These are phyloP conservation scores for Hypoxylon perforatum DNA, from an alignment of 495 filamentous ascomycete species.

Conservation along the genomic window DNA sequence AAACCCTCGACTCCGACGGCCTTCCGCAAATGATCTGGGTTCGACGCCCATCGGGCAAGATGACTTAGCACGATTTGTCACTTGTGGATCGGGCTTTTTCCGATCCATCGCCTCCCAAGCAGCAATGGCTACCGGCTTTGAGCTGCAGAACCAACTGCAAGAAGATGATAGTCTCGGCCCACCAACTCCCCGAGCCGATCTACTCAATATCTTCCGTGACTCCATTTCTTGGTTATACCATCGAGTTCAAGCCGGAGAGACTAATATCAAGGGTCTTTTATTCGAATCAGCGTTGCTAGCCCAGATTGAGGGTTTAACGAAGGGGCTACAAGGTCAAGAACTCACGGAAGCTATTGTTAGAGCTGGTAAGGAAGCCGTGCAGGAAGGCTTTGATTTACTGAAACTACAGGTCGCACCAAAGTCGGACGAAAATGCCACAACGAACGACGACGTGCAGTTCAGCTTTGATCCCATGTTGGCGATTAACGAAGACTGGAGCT, in stretches of 20 bases:
- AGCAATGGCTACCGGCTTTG: constrained; percentile 55
- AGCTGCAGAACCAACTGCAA: constrained; percentile 61
- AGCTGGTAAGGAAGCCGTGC: constrained; percentile 49
- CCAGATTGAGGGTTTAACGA: constrained; percentile 57
- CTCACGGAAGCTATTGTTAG: constrained; percentile 45
- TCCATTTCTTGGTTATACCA: constrained; percentile 55
- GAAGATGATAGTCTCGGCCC: constrained; percentile 61
- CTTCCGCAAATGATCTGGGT: constrained; percentile 4
- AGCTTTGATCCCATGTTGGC: constrained; percentile 29
- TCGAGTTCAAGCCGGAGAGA: constrained; percentile 62
- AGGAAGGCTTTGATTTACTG: constrained; percentile 40
- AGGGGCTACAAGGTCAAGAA: constrained; percentile 49
- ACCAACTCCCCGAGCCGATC: constrained; percentile 55
- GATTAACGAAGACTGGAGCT: constrained; percentile 34
- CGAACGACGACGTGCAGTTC: constrained; percentile 17
- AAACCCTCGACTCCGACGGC: constrained; percentile 16
- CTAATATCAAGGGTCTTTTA: constrained; percentile 67
- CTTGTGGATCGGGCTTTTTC: constrained; percentile 56
- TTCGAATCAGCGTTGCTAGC: constrained; percentile 53
- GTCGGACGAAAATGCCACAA: not conserved
- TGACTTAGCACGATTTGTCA: constrained; percentile 51
- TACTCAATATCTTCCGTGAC: constrained; percentile 60
- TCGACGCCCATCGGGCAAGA: constrained; percentile 28
- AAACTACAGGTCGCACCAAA: constrained; percentile 23
- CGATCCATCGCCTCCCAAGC: constrained; percentile 54